These are phyloP conservation scores for Phialocephala subalpina DNA, from an alignment of 2,329 filamentous ascomycete species.

Conservation along the genomic window DNA sequence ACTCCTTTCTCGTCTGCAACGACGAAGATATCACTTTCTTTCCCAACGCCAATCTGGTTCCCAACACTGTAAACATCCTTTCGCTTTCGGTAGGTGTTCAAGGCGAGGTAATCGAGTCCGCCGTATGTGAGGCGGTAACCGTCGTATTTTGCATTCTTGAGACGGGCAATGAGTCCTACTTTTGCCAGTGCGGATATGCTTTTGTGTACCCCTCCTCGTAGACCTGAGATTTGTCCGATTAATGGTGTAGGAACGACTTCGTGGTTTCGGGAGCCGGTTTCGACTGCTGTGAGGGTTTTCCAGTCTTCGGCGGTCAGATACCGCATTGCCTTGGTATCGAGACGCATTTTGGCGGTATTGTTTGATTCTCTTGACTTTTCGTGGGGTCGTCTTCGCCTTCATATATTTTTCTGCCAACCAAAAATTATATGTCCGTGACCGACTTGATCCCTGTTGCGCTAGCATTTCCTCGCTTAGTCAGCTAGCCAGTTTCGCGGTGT, in stretches of 20 bases:
- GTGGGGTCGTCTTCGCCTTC: constrained; percentile 7
- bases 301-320: constrained; percentile 94
- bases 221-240: constrained; percentile 83
- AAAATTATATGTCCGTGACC: constrained; percentile 15
- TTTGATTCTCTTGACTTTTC: constrained; percentile 20
- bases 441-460: constrained; percentile 31
- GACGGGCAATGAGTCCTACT: constrained; percentile 85
- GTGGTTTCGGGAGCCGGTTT: constrained; percentile 94
- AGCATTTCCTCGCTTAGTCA: constrained; percentile 32
- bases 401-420: constrained; percentile 35
- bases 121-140: constrained; percentile 97
- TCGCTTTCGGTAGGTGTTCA: constrained; percentile 85
- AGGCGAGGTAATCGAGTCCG: constrained; percentile 94
- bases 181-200: constrained; percentile 93
- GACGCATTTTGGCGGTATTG: constrained; percentile 72
- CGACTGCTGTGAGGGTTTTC: constrained; percentile 91
- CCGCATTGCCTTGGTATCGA: constrained; percentile 92
- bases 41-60: constrained; percentile 93
- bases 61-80: constrained; percentile 90
- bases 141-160: constrained; percentile 97
- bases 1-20: constrained; percentile 81
- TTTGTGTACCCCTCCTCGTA: constrained; percentile 84
- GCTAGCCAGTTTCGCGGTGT: constrained; percentile 26
- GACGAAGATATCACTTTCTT: constrained; percentile 96
- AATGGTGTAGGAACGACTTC: constrained; percentile 92